A percentile compares a stretch with the other conserved stretches of the same genome.
phyloP scores from a whole-genome alignment of 495 filamentous ascomycete genomes.

The Staphylotrichum longicolle region DNA sequence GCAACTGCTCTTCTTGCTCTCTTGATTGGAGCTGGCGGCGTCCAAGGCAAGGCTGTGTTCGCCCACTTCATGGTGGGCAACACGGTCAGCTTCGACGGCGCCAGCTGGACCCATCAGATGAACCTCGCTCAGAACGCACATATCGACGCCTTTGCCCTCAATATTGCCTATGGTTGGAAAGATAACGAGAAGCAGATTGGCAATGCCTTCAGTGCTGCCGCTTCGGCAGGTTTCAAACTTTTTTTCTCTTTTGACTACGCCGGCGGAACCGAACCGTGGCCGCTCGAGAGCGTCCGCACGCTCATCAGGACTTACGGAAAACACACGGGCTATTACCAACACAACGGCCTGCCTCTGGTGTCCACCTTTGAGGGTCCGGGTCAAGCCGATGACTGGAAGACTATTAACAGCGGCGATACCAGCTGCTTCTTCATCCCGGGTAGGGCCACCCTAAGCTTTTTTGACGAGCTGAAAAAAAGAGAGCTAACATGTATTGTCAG shows the following conservation, averaged over 20 bases:
- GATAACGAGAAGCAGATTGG: not conserved
- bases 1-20: too few species aligned
- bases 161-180: not conserved
- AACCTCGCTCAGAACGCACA: not conserved
- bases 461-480: too few species aligned
- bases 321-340: conserved; percentile 32
- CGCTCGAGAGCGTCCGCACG: conserved; percentile 27
- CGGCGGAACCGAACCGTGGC: conserved; percentile 27
- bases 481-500: too few species aligned
- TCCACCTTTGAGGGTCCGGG: conserved; percentile 33
- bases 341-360: conserved; percentile 31
- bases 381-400: conserved; percentile 26
- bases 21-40: too few species aligned
- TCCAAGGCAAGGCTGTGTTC: too few species aligned
- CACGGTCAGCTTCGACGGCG: not conserved
- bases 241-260: conserved; percentile 45
- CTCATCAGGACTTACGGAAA: conserved; percentile 24
- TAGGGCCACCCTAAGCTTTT: too few species aligned
- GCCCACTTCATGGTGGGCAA: conserved; percentile 1
- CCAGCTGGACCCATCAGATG: not conserved
- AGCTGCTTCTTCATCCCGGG: conserved; percentile 37
- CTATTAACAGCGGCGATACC: conserved; percentile 31
- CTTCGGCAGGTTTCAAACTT: conserved; percentile 32
- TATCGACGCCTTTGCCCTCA: not conserved
- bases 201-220: not conserved